Percentiles rank a stretch among this genome's conserved stretches.
Evolutionary conservation across 202 grass and related monocot genomes (phyloP).

Genomic region (Musa balbisiana): DNA sequence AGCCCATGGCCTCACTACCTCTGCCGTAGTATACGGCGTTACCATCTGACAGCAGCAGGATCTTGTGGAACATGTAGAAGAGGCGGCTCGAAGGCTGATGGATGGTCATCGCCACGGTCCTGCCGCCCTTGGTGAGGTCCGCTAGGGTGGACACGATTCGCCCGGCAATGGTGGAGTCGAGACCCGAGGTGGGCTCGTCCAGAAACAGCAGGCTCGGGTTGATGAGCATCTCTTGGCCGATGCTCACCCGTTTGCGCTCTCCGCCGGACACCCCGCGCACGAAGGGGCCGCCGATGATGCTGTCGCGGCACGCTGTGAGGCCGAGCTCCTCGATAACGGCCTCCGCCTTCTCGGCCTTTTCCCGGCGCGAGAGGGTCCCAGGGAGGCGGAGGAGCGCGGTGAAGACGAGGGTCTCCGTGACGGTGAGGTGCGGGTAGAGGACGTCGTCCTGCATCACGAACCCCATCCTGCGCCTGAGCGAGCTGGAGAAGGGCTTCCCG

Average conservation of each 20-base stretch:
- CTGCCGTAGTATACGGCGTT: slow-evolving; percentile 32
- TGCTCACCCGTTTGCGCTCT: slow-evolving; percentile 88
- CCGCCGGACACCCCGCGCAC: slow-evolving; percentile 91
- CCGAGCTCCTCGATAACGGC: slow-evolving; percentile 56
- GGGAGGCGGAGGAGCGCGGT: slow-evolving; percentile 82
- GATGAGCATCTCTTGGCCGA: slow-evolving; percentile 85
- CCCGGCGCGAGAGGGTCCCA: slow-evolving; percentile 27
- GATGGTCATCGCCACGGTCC: slow-evolving; percentile 44
- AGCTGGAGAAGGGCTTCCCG: slow-evolving; percentile 52
- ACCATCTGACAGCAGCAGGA: slow-evolving; percentile 35
- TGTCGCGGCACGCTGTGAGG: slow-evolving; percentile 46
- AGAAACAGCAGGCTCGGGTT: slow-evolving; percentile 63
- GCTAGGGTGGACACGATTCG: slow-evolving; percentile 29
- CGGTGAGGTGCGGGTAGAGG: slow-evolving; percentile 84
- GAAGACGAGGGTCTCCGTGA: slow-evolving; percentile 78
- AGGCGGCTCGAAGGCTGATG: slow-evolving; percentile 47
- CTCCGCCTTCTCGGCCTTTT: slow-evolving; percentile 53
- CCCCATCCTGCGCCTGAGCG: slow-evolving; percentile 62
- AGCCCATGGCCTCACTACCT: slow-evolving; percentile 26
- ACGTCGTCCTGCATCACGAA: slow-evolving; percentile 95
- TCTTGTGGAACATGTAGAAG: slow-evolving; percentile 51
- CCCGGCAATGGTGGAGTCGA: slow-evolving; percentile 40
- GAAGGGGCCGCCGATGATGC: slow-evolving; percentile 65
- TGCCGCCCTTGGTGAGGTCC: slow-evolving; percentile 23
- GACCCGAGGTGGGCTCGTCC: slow-evolving; percentile 28